Base-by-base conservation (phyloP, 148 eudicot genomes). In the Spergularia bocconei region DNA sequence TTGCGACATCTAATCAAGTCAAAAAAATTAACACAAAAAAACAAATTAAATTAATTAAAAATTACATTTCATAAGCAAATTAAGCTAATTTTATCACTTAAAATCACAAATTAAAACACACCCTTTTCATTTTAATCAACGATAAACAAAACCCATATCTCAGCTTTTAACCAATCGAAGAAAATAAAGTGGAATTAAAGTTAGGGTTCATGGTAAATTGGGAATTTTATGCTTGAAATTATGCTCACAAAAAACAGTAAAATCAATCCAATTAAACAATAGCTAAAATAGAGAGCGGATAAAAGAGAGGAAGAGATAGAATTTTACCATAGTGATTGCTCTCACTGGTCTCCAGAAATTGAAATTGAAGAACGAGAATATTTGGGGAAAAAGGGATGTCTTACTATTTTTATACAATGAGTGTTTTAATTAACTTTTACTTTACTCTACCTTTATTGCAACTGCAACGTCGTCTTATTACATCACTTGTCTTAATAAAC, bases 1-100 rank as follows among this genome's bases (percentile, higher is more conserved):
- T 78, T 75, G 67, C 19, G 89, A 77, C 91, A 88, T 88, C 81
- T 81, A 79, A 78, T 63, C 11, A 20, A 59, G 0, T 12, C 3
- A 21, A 13, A 12, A 67, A 54, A 38, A 75, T 50, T 50, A 13
- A 52, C 62, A 63, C 38, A 77, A 74, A 38, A 67, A 55, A 53
- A 72, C 16, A 48, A 19, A 62, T 41, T 48, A 25, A 73, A 72
- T n/a, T 12, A 70, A 33, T 25, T 25, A 9, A 52, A 25, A 16
- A 23, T 29, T 44, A 61, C 13, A 62, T 21, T 62, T 13, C 52
- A 7, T 29, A 29, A 6, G 5, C 29, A 59, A 56, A 70, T 25
- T 11, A 6, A 59, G 16, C 2, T 17, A 77, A 38, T 15, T 21
- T 16, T 14, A 72, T 25, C 48, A 61, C 21, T 33, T 29, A 41